Base-by-base conservation (phyloP, 2,329 filamentous ascomycete genomes). In the Exserohilum turcica region DNA sequence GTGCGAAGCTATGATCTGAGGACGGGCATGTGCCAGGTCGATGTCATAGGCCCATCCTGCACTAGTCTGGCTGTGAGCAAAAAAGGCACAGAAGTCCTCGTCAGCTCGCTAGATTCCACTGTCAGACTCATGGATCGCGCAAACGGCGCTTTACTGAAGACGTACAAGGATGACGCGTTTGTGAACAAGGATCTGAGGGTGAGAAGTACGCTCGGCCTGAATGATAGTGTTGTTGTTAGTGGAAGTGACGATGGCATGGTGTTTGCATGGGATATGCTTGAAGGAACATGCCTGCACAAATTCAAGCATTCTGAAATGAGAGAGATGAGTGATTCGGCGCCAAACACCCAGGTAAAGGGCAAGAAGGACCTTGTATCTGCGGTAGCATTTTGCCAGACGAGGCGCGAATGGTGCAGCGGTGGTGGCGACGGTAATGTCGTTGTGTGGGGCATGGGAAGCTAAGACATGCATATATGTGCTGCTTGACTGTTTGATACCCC, bases 191-290 rank as follows among this genome's bases (percentile, higher is more conserved):
- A 87, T 40, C 77, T 94, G 56, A 80, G 91, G n/a, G 81, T 95
- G 28, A 86, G 91, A 73, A 87, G 87, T 33, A 80, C 90, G 4
- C 78, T 97, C 50, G 92, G 90, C 0, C 82, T 85, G 27, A 86
- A 84, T 58, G 93, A 96, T 74, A 86, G 84, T 54, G 87, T 88
- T 43, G 90, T 94, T 1, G 67, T 97, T 3, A 89, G 86, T 44
- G 93, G 93, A 6, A 91, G 92, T 66, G 92, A 97, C 74, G 79
- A 88, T 56, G 89, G 89, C 2, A 80, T 80, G 65, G 75, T 92
- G 6, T 87, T 87, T 78, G 90, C 86, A 1, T 97, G 93, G 93
- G 92, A 97, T 76, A 77, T 96, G 16, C 72, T 96, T 48, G 88
- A 83, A 5, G 92, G 91, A 1, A 83, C 86, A 48, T 71, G 89